A percentile compares a stretch with the other conserved stretches of the same genome.
Evolutionary conservation across 345 rosid genomes (phyloP).

Genomic region (Brassica nigra): DNA sequence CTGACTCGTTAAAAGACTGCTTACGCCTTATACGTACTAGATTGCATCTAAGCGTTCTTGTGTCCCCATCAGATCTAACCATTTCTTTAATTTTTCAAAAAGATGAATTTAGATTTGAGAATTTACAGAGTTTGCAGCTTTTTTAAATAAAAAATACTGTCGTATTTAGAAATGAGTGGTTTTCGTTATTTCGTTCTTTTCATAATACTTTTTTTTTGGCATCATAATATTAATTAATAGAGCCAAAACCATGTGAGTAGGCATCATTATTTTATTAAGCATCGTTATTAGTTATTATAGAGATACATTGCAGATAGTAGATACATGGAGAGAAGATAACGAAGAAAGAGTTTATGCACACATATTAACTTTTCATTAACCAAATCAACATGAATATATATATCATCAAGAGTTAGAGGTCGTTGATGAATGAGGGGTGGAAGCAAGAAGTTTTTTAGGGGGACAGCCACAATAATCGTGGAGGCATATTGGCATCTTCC

Average conservation of each 20-base stretch:
- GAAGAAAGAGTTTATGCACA: background rate
- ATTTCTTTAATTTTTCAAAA: too few relatives aligned
- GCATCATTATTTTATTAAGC: background rate
- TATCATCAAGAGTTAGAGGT: background rate
- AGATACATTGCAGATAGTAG: background rate
- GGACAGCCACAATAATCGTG: slow-evolving; percentile 3
- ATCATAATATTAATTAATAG: too few relatives aligned
- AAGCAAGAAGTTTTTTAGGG: background rate
- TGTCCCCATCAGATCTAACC: background rate
- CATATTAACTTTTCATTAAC: background rate
- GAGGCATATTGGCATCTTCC: slow-evolving; percentile 25
- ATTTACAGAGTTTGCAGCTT: background rate
- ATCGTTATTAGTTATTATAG: background rate
- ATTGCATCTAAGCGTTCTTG: background rate
- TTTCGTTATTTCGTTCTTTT: background rate
- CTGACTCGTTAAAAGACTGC: slow-evolving; percentile 50
- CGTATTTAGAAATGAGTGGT: background rate
- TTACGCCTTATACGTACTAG: slow-evolving; percentile 9
- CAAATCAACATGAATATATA: background rate
- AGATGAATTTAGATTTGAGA: background rate
- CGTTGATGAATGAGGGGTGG: background rate
- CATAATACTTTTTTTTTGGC: too few relatives aligned
- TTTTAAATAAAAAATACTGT: too few relatives aligned
- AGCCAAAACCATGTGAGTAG: background rate
- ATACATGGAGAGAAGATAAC: background rate